Evolutionary conservation across 768 basidiomycete species (phyloP).

Genomic region (Sarcodon aspratus): DNA sequence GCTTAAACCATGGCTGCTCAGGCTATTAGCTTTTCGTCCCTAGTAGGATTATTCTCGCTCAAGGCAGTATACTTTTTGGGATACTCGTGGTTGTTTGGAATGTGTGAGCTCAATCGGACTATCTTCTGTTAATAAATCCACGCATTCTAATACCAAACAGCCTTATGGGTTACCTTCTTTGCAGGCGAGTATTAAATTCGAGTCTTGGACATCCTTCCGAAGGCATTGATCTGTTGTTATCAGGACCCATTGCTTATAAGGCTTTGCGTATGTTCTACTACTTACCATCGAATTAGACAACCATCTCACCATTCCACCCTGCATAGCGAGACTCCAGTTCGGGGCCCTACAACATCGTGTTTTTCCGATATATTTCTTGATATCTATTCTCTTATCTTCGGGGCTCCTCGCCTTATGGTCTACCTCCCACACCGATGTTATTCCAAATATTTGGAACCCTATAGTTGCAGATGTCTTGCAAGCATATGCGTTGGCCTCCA

Average conservation of each 20-base stretch:
- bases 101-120: conserved; percentile 36
- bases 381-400: conserved; percentile 43
- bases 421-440: conserved; percentile 42
- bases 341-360: conserved; percentile 61
- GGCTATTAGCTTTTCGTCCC: conserved; percentile 7
- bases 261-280: conserved; percentile 36
- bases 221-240: conserved; percentile 6
- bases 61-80: conserved; percentile 36
- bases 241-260: conserved; percentile 52
- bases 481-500: conserved; percentile 40
- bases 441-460: conserved; percentile 34
- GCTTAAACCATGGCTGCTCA: conserved; percentile 8
- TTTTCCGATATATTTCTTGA: conserved; percentile 65
- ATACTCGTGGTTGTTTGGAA: conserved; percentile 58
- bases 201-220: neutral
- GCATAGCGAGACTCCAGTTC: conserved; percentile 60
- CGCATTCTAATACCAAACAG: conserved; percentile 7
- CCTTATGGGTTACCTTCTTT: conserved; percentile 59
- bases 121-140: neutral
- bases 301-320: neutral
- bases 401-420: conserved; percentile 48
- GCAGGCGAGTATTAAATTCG: conserved; percentile 27
- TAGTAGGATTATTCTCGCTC: conserved; percentile 13
- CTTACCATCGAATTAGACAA: neutral
- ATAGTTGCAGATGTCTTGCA: conserved; percentile 51